These are phyloP conservation scores for Anthoceros angustus DNA, from an alignment of 225 moss, liverwort and hornwort genomes.

Conservation along the genomic window DNA sequence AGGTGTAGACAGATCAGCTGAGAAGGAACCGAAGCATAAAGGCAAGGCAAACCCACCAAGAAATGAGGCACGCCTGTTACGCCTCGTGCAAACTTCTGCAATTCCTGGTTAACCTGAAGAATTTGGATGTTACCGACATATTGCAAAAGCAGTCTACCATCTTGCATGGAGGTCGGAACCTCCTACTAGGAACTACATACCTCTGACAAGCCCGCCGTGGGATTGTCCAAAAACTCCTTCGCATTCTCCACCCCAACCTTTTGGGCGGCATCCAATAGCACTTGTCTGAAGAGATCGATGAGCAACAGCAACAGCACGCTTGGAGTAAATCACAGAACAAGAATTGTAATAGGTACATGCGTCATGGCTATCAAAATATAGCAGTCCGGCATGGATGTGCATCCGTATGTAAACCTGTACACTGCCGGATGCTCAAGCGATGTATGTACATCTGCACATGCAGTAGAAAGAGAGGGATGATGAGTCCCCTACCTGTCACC, in stretches of 20 bases:
- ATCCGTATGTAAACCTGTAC: no score
- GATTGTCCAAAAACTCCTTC: conserved; percentile 34
- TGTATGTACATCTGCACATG: no score
- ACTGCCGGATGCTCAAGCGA: no score
- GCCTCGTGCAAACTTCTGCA: conserved; percentile 30
- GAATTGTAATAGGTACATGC: not conserved
- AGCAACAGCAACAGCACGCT: not conserved
- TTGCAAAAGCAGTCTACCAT: not conserved
- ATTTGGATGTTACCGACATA: not conserved
- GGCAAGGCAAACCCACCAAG: conserved; percentile 13
- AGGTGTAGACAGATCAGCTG: not conserved
- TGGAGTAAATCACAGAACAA: not conserved
- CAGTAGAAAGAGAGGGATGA: not conserved
- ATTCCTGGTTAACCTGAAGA: conserved; percentile 24
- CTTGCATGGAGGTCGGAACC: not conserved
- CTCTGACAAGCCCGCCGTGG: conserved; percentile 46
- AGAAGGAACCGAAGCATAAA: not conserved
- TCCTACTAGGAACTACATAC: conserved; percentile 16
- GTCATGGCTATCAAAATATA: not conserved
- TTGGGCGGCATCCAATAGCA: conserved; percentile 49
- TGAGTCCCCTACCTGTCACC: conserved; percentile 31
- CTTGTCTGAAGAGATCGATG: conserved; percentile 16
- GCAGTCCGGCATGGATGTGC: no score
- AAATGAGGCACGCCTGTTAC: conserved; percentile 73
- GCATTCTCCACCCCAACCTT: conserved; percentile 53